Evolutionary conservation across 2,329 filamentous ascomycete genomes (phyloP), one percentile per base, ranked within the genome.

Genomic region (Emericellopsis atlantica): DNA sequence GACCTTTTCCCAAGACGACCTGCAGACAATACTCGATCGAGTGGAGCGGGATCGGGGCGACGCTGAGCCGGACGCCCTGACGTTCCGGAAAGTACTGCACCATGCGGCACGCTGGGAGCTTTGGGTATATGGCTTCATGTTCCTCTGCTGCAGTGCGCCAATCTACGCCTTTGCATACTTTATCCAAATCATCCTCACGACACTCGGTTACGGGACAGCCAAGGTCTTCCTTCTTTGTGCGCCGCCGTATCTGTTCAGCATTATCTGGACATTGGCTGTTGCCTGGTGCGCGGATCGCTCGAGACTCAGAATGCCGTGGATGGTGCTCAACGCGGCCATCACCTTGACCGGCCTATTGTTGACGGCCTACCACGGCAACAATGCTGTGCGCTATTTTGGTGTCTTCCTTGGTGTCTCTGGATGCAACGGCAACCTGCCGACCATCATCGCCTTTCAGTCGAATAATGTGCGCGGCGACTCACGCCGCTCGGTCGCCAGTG

Each of bases 151-250:
- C 10, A 76, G 74, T 0, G 72, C 72, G 2, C 67, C 74, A n/a
- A 66, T 67, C 1, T 80, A 80, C 49, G 70, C 74, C 0, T 66
- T 80, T 21, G 70, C 73, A 2, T 79, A 75, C n/a, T 53, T 79
- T 57, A 59, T 79, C 4, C 75, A 75, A 3, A 70, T 79, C 49
- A 79, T 81, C 46, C 65, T 81, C 4, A 48, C 46, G 23, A 52
- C 47, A 0, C 47, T 59, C 32, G 50, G 50, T 6, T 53, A 51
- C 39, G 40, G 41, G 3, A 52, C 50, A 1, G 55, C 53, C 14
- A 37, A 48, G 4, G 49, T 54, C 1, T 58, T 58, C 39, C 46
- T 60, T 5, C 54, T 64, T 10, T 60, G 53, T 26, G 59, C 60
- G 1, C 59, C 58, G 7, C 59, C 60, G 2, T 57, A 56, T 36